A percentile compares a stretch with the other conserved stretches of the same genome.
These are phyloP conservation scores for Beta lomatogona DNA, from an alignment of 179 eudicot genomes.

Conservation along the genomic window DNA sequence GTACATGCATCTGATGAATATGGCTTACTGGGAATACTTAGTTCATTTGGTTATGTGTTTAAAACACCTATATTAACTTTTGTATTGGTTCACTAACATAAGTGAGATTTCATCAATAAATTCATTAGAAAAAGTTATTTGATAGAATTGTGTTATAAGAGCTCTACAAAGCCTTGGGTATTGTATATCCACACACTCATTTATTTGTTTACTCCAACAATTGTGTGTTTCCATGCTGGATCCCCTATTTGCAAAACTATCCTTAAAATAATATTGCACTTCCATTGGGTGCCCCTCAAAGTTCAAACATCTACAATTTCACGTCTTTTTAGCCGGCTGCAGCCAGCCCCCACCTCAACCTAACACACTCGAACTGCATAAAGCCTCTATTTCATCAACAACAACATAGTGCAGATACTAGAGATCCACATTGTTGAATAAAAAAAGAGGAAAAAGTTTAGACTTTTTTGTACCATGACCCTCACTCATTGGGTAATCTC, in stretches of 20 bases:
- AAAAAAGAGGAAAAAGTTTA: no score
- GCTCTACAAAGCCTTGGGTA: neutral
- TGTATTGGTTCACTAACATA: neutral
- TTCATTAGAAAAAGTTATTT: neutral
- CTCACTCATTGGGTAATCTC: no score
- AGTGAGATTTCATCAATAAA: neutral
- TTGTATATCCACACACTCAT: neutral
- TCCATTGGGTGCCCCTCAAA: neutral
- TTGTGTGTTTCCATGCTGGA: neutral
- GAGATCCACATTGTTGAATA: neutral
- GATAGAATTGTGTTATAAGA: neutral
- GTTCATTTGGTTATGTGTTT: neutral
- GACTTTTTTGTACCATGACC: no score
- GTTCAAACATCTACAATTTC: neutral
- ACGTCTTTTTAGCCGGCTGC: neutral
- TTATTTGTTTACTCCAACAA: neutral
- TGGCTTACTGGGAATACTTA: neutral
- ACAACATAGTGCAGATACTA: neutral
- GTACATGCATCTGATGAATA: neutral
- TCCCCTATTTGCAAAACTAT: neutral
- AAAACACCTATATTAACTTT: neutral
- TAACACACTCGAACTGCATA: constrained; percentile 5
- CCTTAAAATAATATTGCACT: neutral
- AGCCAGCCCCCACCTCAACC: neutral
- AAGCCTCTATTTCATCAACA: constrained; percentile 1